Base-by-base conservation (phyloP, 148 eudicot species). In the Silene conica region DNA sequence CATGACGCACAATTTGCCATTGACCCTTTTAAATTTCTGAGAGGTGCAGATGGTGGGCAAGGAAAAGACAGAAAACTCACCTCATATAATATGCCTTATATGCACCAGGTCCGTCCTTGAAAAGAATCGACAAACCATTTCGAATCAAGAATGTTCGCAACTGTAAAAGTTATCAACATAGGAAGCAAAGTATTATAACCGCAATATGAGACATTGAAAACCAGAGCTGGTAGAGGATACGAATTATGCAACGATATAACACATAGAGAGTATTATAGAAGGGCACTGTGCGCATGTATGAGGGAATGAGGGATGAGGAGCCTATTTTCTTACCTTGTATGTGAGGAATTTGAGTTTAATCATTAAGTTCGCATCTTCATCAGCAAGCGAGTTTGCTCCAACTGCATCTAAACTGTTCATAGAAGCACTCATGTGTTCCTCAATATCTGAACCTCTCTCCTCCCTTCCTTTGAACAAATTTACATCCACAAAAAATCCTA, bases 351-450 rank as follows among this genome's bases (percentile, higher is more conserved):
- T 94, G 85, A 94, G 73, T 83, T 94, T 94, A 77, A 89, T 86
- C 98, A 94, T 94, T 81, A 94, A 81, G 80, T 94, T 91, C 57
- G 97, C 96, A 83, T 91, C 97, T 82, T 91, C 96, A 79, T 94
- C 97, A 68, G 98, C 93, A 79, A 94, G 88, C 69, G 82, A 86
- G 79, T 84, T 84, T 75, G 74, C 76, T 66, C 67, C 83, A 31
- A 74, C 57, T 70, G 56, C 78, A 26, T 66, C 86, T 76, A 70
- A 77, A 79, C 71, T 63, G 56, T 71, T 71, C 56, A 76, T 71
- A 8, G 31, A 25, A 22, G 48, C 83, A 72, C 73, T 67, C 72
- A 70, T 55, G 54, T 67, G 74, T 68, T 80, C 79, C 67, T 78
- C 79, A 18, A 81, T 73, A 63, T 80, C 86, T 58, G 77, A 62